Evolutionary conservation across 345 rosid species (phyloP).

Genomic region (Anacardium occidentale): DNA sequence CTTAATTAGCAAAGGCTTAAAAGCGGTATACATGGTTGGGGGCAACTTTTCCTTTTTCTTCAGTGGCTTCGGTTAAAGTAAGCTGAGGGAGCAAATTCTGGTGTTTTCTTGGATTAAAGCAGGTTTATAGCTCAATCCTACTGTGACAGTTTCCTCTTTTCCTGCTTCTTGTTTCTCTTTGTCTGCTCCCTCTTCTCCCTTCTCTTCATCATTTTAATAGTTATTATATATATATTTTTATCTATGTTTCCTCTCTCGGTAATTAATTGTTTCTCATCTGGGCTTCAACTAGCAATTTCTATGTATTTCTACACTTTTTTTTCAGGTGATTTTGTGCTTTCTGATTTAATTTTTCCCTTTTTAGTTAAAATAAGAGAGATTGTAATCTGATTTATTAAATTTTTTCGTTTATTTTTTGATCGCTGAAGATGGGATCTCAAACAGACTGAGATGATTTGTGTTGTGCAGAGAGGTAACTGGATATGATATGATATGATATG

Average conservation of each 20-base stretch:
- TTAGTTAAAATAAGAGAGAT: neutral
- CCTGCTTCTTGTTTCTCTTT: constrained; percentile 12
- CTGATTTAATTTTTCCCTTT: neutral
- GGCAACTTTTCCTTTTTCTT: constrained; percentile 35
- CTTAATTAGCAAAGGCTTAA: constrained; percentile 38
- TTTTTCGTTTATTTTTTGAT: neutral
- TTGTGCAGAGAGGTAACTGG: constrained; percentile 24
- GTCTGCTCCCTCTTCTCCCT: neutral
- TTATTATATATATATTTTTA: neutral
- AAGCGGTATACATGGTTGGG: constrained; percentile 25
- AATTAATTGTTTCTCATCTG: constrained; percentile 17
- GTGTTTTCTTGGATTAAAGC: constrained; percentile 50
- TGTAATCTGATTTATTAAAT: neutral
- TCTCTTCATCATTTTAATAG: neutral
- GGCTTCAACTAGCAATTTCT: constrained; percentile 14
- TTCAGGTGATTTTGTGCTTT: neutral
- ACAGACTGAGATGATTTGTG: constrained; percentile 13
- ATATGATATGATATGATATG: constrained; percentile 24
- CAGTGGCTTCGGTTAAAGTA: constrained; percentile 59
- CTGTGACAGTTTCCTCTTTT: constrained; percentile 36
- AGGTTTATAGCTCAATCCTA: constrained; percentile 39
- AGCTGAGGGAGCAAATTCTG: constrained; percentile 41
- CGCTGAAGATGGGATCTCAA: constrained; percentile 24
- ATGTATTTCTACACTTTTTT: neutral
- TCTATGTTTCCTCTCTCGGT: neutral